phyloP scores from a whole-genome alignment of 2,329 filamentous ascomycete genomes.

The Trichoderma simmonsii region DNA sequence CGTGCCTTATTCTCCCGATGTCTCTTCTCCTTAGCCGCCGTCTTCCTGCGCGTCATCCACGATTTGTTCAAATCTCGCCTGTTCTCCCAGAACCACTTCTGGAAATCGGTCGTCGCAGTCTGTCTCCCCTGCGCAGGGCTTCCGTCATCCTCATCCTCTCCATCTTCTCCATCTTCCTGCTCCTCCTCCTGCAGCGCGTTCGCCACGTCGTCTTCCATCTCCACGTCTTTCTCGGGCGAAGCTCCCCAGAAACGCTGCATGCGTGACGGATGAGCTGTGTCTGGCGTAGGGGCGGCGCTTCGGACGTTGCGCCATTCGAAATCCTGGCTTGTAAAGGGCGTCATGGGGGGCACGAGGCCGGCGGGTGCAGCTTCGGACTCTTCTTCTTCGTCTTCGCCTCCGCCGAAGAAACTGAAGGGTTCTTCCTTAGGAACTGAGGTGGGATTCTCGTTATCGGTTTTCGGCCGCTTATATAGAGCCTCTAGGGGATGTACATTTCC shows the following conservation, averaged over 20 bases:
- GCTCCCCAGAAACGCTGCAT: constrained; percentile 57
- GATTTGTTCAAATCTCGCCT: constrained; percentile 61
- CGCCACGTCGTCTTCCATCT: constrained; percentile 43
- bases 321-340: constrained; percentile 78
- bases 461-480: constrained; percentile 79
- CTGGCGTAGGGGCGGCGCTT: constrained; percentile 90
- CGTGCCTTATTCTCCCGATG: constrained; percentile 62
- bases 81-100: constrained; percentile 67
- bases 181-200: constrained; percentile 33
- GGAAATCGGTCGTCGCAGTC: constrained; percentile 51
- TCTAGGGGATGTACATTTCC: constrained; percentile 76
- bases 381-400: constrained; percentile 46
- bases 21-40: constrained; percentile 62
- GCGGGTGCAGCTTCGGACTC: constrained; percentile 30
- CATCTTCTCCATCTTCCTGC: constrained; percentile 28
- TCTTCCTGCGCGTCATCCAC: constrained; percentile 64
- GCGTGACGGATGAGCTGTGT: constrained; percentile 75
- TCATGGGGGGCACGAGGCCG: constrained; percentile 65
- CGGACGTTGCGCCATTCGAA: constrained; percentile 70
- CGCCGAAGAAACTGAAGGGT: constrained; percentile 76
- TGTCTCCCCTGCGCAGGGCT: constrained; percentile 21
- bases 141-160: constrained; percentile 24
- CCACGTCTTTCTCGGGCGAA: constrained; percentile 29
- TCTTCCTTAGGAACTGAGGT: constrained; percentile 43
- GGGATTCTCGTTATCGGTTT: constrained; percentile 38